These are phyloP conservation scores for Sclerotinia minor DNA, from an alignment of 2,329 filamentous ascomycete species.

Conservation along the genomic window DNA sequence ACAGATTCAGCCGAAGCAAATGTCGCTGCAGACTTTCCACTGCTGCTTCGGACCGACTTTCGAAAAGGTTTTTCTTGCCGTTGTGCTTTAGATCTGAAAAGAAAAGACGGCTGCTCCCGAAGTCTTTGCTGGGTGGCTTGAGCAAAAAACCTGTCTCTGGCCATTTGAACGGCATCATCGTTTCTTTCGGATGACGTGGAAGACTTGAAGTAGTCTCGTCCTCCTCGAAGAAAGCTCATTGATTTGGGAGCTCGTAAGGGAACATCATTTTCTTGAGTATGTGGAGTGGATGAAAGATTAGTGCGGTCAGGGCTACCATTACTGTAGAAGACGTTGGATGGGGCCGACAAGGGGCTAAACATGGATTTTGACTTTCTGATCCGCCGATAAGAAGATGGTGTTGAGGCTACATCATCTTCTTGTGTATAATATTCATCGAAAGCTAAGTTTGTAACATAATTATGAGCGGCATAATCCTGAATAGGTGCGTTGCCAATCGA, in stretches of 20 bases:
- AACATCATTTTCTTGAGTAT: conserved; percentile 35
- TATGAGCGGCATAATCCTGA: conserved; percentile 39
- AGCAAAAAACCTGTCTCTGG: conserved; percentile 44
- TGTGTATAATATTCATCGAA: conserved; percentile 49
- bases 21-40: conserved; percentile 42
- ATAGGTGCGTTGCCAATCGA: conserved; percentile 31
- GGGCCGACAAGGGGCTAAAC: conserved; percentile 44
- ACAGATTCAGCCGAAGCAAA: conserved; percentile 27
- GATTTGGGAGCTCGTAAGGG: conserved; percentile 53
- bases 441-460: conserved; percentile 44
- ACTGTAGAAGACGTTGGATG: conserved; percentile 36
- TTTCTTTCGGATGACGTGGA: conserved; percentile 36
- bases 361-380: conserved; percentile 59
- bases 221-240: conserved; percentile 52
- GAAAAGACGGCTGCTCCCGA: conserved; percentile 48
- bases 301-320: conserved; percentile 36
- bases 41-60: conserved; percentile 53
- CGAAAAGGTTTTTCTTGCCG: conserved; percentile 44
- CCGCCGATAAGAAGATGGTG: conserved; percentile 50
- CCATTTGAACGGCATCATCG: conserved; percentile 44
- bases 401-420: conserved; percentile 51
- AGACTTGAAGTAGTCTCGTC: conserved; percentile 37
- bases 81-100: conserved; percentile 46
- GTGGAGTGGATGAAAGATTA: conserved; percentile 29
- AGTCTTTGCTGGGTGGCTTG: conserved; percentile 43